Percentiles rank a stretch among this genome's conserved stretches.
These are phyloP conservation scores for Rubia balearica DNA, from an alignment of 305 asterid genomes.

Conservation along the genomic window DNA sequence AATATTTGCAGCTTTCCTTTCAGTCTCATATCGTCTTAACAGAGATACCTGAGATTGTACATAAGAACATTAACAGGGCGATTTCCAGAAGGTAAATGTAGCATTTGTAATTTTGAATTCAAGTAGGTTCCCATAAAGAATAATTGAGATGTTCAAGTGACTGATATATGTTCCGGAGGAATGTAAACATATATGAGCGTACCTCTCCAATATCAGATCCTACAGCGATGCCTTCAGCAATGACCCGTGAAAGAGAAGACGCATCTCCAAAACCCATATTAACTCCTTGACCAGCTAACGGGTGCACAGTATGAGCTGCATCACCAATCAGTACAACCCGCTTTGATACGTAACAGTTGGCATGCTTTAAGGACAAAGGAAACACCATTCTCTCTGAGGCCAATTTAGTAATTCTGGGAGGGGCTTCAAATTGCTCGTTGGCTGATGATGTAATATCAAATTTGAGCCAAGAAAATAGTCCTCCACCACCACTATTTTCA, in stretches of 20 bases:
- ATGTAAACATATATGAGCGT: slow-evolving; percentile 17
- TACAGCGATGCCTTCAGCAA: slow-evolving; percentile 76
- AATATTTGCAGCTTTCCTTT: slow-evolving; percentile 72
- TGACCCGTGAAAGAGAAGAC: slow-evolving; percentile 54
- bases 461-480: slow-evolving; percentile 51
- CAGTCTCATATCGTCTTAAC: slow-evolving; percentile 72
- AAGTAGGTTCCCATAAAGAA: background rate
- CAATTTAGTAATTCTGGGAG: slow-evolving; percentile 53
- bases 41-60: slow-evolving; percentile 27
- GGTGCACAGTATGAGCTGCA: slow-evolving; percentile 97
- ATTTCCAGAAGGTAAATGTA: background rate
- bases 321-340: slow-evolving; percentile 79
- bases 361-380: slow-evolving; percentile 90
- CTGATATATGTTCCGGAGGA: background rate
- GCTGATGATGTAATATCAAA: slow-evolving; percentile 37
- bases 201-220: slow-evolving; percentile 99
- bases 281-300: slow-evolving; percentile 99
- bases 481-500: slow-evolving; percentile 29
- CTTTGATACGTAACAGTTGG: slow-evolving; percentile 51
- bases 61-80: slow-evolving; percentile 22
- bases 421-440: slow-evolving; percentile 60
- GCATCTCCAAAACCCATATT: slow-evolving; percentile 97
- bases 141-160: background rate
- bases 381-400: slow-evolving; percentile 80
- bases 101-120: background rate